Base-by-base conservation (phyloP, 1,284 basidiomycete genomes). In the Melanopsichium pennsylvanicum region DNA sequence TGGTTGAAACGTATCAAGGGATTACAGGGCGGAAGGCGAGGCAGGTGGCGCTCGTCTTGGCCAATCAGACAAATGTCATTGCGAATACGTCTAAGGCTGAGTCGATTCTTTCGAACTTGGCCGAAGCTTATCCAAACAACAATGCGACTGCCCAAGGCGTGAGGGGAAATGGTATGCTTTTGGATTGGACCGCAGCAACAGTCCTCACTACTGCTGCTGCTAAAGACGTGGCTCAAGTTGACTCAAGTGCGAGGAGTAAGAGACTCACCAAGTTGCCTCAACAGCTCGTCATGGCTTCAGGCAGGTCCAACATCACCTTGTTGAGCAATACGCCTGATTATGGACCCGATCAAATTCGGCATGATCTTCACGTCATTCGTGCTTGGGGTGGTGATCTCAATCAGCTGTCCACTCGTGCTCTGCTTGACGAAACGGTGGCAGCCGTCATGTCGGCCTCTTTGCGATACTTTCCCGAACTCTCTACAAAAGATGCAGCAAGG, bases 391-490 rank as follows among this genome's bases (percentile, higher is more conserved):
- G 50, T 4, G 78, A 78, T 36, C 37, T 75, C 22, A 40, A 43
- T 19, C 64, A 68, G 19, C 62, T 77, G n/a, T 38, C 37, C 26
- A 61, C 62, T 11, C 46, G 48, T 25, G 62, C 67, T 1, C 35
- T 75, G 29, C 45, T 72, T 26, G 68, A 75, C 46, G 78, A 80
- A 44, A 75, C 75, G 1, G 58, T 77, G 6, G 75, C 72, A 10
- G 78, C 78, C 0, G 61, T 80, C 33, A 31, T 79, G 32, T 73
- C 72, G 6, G 78, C 74, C 19, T 47, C 77, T 5, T 59, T 69
- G 2, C 74, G 78, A 22, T 80, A 80, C 66, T 80, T 58, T 37
- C 78, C 78, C 13, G 78, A 80, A 15, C 49, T 80, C 2, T 60
- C 70, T 18, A 79, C 74, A 0, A 51, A 56, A 16, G 67, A 57